A percentile compares a stretch with the other conserved stretches of the same genome.
phyloP scores from a whole-genome alignment of 2,329 filamentous ascomycete genomes.

The Helotiales sp. region DNA sequence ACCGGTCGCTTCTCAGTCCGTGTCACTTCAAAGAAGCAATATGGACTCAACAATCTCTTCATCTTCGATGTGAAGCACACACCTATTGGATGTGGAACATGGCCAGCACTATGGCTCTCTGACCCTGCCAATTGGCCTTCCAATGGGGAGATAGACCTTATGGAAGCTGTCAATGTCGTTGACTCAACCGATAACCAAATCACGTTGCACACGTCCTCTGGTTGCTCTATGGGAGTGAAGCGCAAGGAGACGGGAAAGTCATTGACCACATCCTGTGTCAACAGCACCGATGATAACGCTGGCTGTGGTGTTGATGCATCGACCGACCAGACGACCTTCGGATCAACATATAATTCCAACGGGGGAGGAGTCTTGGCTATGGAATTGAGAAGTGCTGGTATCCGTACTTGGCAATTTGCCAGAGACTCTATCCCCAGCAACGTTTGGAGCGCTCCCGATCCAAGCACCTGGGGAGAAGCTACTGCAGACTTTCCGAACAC shows the following conservation, averaged over 20 bases:
- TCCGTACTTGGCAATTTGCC: constrained; percentile 53
- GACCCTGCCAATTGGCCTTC: constrained; percentile 59
- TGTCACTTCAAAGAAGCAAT: constrained; percentile 55
- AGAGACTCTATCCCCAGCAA: constrained; percentile 45
- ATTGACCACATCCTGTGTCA: constrained; percentile 47
- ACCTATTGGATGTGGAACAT: constrained; percentile 54
- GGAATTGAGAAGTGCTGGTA: constrained; percentile 44
- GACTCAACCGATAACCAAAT: constrained; percentile 42
- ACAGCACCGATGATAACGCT: constrained; percentile 40
- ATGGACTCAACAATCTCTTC: constrained; percentile 54
- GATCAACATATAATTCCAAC: constrained; percentile 51
- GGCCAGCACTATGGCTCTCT: constrained; percentile 63
- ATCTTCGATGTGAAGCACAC: constrained; percentile 60
- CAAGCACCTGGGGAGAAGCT: constrained; percentile 45
- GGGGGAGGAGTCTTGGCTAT: constrained; percentile 51
- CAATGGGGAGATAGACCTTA: constrained; percentile 60
- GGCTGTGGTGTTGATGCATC: constrained; percentile 45
- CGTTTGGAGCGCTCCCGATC: constrained; percentile 44
- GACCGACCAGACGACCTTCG: constrained; percentile 42
- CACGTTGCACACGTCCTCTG: constrained; percentile 48
- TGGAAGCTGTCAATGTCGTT: constrained; percentile 49
- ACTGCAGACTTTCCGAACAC: constrained; percentile 50
- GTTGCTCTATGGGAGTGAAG: constrained; percentile 42
- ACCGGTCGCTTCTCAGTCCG: constrained; percentile 44
- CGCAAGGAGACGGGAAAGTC: constrained; percentile 49